phyloP scores from a whole-genome alignment of 139 green algal species.

The Chara braunii region DNA sequence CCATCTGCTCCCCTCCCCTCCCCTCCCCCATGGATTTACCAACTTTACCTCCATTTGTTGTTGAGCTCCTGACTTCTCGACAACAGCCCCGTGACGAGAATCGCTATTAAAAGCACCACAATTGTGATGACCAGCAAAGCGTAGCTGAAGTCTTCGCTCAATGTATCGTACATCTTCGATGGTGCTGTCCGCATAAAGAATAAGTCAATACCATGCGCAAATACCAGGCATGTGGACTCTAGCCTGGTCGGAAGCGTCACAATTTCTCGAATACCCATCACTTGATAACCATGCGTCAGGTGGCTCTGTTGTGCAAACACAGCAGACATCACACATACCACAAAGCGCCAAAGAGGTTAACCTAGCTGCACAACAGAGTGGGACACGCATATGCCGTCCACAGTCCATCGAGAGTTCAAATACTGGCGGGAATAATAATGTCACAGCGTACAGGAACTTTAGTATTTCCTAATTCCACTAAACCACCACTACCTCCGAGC shows the following conservation, averaged over 20 bases:
- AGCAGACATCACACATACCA: no score
- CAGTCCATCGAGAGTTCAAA: no score
- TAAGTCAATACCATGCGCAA: conserved; percentile 62
- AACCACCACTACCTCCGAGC: no score
- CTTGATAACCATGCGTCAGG: conserved; percentile 35
- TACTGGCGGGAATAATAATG: no score
- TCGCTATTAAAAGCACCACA: conserved; percentile 46
- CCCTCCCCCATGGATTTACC: neutral
- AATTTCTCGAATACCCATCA: conserved; percentile 39
- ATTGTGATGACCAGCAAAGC: conserved; percentile 74
- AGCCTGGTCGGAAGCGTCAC: conserved; percentile 55
- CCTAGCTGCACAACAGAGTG: no score
- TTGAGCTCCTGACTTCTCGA: conserved; percentile 46
- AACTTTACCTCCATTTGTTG: conserved; percentile 58
- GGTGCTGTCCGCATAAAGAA: conserved; percentile 77
- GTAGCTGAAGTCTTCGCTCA: conserved; percentile 87
- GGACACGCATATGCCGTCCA: no score
- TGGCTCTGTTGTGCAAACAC: conserved; percentile 23
- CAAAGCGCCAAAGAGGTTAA: no score
- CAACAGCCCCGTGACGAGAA: conserved; percentile 43
- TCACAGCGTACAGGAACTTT: no score
- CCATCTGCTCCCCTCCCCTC: neutral
- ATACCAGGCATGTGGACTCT: conserved; percentile 70
- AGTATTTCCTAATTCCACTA: no score
- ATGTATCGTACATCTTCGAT: conserved; percentile 68